phyloP scores from a whole-genome alignment of 2,329 filamentous ascomycete genomes.

The Cadophora malorum region DNA sequence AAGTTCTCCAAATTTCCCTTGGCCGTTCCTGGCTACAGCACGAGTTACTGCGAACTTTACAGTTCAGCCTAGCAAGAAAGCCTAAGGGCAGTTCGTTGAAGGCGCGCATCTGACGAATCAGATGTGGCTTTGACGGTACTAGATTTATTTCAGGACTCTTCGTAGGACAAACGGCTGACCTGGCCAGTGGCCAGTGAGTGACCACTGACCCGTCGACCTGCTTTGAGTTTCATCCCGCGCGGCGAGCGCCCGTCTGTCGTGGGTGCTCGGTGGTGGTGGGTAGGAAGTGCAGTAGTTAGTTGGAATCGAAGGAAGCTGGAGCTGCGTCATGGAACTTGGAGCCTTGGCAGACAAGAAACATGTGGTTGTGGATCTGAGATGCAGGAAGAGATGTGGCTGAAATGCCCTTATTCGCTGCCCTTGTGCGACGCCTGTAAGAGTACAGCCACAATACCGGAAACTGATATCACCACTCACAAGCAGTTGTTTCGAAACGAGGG shows the following conservation, averaged over 20 bases:
- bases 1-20: not conserved
- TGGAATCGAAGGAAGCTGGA: not conserved
- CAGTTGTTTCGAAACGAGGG: slow-evolving; percentile 5
- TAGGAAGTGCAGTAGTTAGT: slow-evolving; percentile 3
- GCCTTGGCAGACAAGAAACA: slow-evolving; percentile 1
- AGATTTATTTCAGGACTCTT: not conserved
- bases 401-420: slow-evolving; percentile 16
- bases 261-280: not conserved
- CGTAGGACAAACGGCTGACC: not conserved
- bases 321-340: not conserved
- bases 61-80: slow-evolving; percentile 8
- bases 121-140: not conserved
- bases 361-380: slow-evolving; percentile 13
- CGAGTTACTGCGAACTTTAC: not conserved
- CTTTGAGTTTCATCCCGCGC: slow-evolving; percentile 16
- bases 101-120: not conserved
- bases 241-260: slow-evolving; percentile 6
- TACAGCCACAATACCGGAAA: slow-evolving; percentile 3
- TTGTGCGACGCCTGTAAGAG: not conserved
- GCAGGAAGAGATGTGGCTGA: slow-evolving; percentile 4
- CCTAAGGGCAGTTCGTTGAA: not conserved
- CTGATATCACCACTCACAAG: slow-evolving; percentile 7
- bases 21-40: slow-evolving; percentile 11
- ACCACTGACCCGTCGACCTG: not conserved
- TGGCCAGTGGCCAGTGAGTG: not conserved